A percentile compares a stretch with the other conserved stretches of the same genome.
Evolutionary conservation across 2,329 filamentous ascomycete genomes (phyloP).

Genomic region (Tolypocladium capitatum): DNA sequence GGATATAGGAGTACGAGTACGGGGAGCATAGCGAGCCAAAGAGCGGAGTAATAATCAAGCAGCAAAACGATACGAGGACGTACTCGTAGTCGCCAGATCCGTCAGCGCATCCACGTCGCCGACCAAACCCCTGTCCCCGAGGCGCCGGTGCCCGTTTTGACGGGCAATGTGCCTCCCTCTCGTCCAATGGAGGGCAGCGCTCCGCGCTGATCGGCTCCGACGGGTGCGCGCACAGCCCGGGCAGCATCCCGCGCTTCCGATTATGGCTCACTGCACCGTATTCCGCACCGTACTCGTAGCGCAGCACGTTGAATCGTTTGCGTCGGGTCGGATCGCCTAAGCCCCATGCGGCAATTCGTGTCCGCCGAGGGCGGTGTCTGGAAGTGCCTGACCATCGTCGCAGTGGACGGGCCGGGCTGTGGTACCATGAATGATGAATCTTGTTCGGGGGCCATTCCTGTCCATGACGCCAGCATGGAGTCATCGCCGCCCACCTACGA

Average conservation of each 20-base stretch:
- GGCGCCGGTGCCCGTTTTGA: not conserved
- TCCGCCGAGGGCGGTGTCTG: not conserved
- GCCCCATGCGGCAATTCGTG: not conserved
- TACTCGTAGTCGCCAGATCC: not conserved
- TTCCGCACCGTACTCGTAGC: no score
- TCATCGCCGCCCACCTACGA: no score
- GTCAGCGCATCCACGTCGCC: not conserved
- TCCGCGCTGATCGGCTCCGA: slow-evolving; percentile 5
- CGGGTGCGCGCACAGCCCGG: slow-evolving; percentile 7
- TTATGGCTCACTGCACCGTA: not conserved
- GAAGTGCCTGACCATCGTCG: no score
- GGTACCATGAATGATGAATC: no score
- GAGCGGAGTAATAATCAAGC: not conserved
- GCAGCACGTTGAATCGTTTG: not conserved
- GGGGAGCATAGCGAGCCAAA: not conserved
- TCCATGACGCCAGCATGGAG: no score
- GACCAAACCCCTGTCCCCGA: not conserved
- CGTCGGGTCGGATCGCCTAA: not conserved
- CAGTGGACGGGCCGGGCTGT: no score
- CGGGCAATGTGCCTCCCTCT: no score
- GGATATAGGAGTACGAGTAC: no score
- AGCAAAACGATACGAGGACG: not conserved
- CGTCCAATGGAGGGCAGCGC: not conserved
- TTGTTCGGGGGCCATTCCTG: no score
- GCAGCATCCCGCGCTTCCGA: not conserved